Base-by-base conservation (phyloP, 768 basidiomycete species). In the Boletus vermiculosoides region DNA sequence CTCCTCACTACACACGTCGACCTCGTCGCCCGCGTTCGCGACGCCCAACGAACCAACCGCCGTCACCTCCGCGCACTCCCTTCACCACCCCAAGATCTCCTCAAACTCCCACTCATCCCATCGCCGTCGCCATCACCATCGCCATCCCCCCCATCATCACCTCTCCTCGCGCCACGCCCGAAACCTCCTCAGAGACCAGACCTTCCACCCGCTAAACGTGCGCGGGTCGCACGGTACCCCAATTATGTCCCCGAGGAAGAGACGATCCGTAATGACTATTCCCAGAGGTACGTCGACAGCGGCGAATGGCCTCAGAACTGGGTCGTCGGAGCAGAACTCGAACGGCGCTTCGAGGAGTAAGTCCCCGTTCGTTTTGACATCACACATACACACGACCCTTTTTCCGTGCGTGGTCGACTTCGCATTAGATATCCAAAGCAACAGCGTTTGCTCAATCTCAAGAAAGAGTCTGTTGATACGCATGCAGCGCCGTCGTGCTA, bases 271-370 rank as follows among this genome's bases (percentile, higher is more conserved):
- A 98, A 97, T 64, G 95, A 99, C 75, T 94, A 95, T 67, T 92
- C 90, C 0, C 88, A 89, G 71, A 78, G 88, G 61, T 98, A 96
- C 71, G 93, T 95, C 34, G 87, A 92, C 64, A 82, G 89, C 2
- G 95, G 94, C 11, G 90, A 92, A 60, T 94, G 94, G 87, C 92
- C 94, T 2, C 94, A 96, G 74, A 87, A 97, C 66, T 92, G 87
- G 84, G 89, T 99, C 10, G 75, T 93, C 9, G 95, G 94, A 22
- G 90, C 92, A 6, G 90, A 90, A 58, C 89, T 90, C 13, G 90
- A 93, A 50, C 85, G 83, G 56, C 83, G 94, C 3, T 98, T 97
- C 63, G 88, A 92, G 79, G 97, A 99, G 96, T 98, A 66, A 66
- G 88, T 80, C 36, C 22, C n/a, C n/a, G 42, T 54, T 51, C 56